phyloP scores from a whole-genome alignment of 495 filamentous ascomycete species.

The Hypoxylon rickii region DNA sequence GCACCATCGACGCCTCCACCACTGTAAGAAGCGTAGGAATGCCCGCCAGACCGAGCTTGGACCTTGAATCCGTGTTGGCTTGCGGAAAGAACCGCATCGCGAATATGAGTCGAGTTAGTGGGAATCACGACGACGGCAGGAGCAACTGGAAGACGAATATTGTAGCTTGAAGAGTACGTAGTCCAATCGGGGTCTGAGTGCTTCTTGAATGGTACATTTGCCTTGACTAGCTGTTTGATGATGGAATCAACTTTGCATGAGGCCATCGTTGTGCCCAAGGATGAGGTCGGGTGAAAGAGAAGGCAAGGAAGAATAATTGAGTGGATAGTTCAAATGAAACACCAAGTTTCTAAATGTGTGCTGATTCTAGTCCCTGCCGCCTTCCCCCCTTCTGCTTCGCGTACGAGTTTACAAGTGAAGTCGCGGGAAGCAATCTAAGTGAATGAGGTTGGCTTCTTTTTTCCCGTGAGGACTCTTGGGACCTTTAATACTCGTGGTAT shows the following conservation, averaged over 20 bases:
- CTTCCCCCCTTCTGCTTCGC: background rate
- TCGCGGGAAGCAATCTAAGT: too few relatives aligned
- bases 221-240: background rate
- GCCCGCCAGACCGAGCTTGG: slow-evolving; percentile 68
- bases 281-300: background rate
- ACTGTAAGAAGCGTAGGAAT: slow-evolving; percentile 67
- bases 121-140: slow-evolving; percentile 64
- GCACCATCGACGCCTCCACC: slow-evolving; percentile 53
- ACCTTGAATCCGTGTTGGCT: slow-evolving; percentile 53
- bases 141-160: slow-evolving; percentile 58
- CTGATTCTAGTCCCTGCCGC: background rate
- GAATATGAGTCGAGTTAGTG: slow-evolving; percentile 51
- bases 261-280: slow-evolving; percentile 6
- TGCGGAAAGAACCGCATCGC: slow-evolving; percentile 56
- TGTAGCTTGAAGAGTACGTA: slow-evolving; percentile 53
- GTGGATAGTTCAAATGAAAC: background rate
- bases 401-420: too few relatives aligned
- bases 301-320: background rate
- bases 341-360: background rate
- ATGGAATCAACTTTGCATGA: background rate
- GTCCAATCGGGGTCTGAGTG: slow-evolving; percentile 34
- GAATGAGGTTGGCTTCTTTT: too few relatives aligned
- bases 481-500: too few relatives aligned
- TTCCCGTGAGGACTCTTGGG: too few relatives aligned
- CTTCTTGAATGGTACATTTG: background rate